Conservation (phyloP, 495 filamentous ascomycete genomes). For the Astrocystis sublimbata region DNA sequence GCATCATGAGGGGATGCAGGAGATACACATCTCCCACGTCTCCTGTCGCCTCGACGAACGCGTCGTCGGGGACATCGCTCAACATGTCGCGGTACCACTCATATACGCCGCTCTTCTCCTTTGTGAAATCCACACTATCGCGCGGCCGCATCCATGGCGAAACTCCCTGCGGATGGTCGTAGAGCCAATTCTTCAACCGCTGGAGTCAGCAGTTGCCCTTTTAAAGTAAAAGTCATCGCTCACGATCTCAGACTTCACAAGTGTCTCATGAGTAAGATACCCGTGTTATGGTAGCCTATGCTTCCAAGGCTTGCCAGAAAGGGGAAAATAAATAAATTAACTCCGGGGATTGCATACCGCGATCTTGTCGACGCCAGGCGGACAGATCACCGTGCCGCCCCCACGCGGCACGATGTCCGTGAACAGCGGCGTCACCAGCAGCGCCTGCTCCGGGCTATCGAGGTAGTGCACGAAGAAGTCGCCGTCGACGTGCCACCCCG, state of each 20-base stretch:
- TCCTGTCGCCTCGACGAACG: constrained; percentile 68
- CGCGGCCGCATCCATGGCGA: constrained; percentile 65
- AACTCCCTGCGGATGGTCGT: constrained; percentile 68
- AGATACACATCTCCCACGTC: constrained; percentile 67
- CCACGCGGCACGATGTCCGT: constrained; percentile 61
- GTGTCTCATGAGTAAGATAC: too few relatives aligned
- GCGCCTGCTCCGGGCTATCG: constrained; percentile 70
- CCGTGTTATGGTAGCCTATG: too few relatives aligned
- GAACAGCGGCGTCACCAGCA: constrained; percentile 71
- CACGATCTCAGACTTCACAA: too few relatives aligned
- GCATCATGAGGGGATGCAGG: constrained; percentile 73
- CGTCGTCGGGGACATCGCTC: constrained; percentile 40
- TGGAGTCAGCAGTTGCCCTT: too few relatives aligned
- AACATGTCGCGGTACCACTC: constrained; percentile 58
- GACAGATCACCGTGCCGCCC: constrained; percentile 69
- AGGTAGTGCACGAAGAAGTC: constrained; percentile 78
- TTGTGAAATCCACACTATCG: constrained; percentile 41
- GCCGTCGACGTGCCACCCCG: constrained; percentile 73
- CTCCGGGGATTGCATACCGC: too few relatives aligned
- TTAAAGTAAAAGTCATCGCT: too few relatives aligned
- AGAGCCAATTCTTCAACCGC: constrained; percentile 59
- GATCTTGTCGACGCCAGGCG: constrained; percentile 57
- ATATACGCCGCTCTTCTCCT: constrained; percentile 43
- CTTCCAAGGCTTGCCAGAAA: too few relatives aligned
- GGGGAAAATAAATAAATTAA: too few relatives aligned